Base-by-base conservation (phyloP, 441 rosid species). In the Brassica balearica region DNA sequence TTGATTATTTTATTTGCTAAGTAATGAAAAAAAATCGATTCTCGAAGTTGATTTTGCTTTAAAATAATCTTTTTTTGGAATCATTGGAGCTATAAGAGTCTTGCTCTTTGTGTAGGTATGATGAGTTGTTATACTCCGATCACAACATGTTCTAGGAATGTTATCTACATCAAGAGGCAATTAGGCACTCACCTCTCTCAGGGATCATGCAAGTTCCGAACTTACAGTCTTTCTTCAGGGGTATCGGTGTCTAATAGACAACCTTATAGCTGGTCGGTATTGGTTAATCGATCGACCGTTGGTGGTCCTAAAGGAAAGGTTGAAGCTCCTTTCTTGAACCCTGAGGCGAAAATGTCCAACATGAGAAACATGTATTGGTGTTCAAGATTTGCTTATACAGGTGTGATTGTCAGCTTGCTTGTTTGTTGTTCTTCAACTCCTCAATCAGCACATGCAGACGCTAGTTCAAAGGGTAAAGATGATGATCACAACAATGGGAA, bases 401-500 rank as follows among this genome's bases (percentile, higher is more conserved):
- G 91, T 69, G 67, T 91, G 71, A 65, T 86, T 72, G 85, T 87
- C 80, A 88, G 92, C 76, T 85, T 92, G 78, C 81, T 89, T 70
- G 84, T 91, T 81, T 92, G 96, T 81, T 85, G 82, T 85, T 76
- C 92, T 78, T 76, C 93, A 12, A 83, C 81, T 85, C 82, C 88
- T 68, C 84, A 87, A 74, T 87, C 91, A 73, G 84, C 77, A 19
- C 81, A 82, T 64, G 91, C 99, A 68, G 92, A 93, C 78, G 86
- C 91, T 62, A 15, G 17, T 15, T 77, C 83, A 7, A 68, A 51
- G 29, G 83, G 69, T 67, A 83, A 85, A 74, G 83, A 79, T 83
- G 80, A 38, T 69, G 83, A 84, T 78, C 67, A 74, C 55, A 83
- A 83, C 12, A 87, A 87, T 69, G 97, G 98, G 65, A 95, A 91